Base-by-base conservation (phyloP, 1,284 basidiomycete genomes). In the Waitea zeae region DNA sequence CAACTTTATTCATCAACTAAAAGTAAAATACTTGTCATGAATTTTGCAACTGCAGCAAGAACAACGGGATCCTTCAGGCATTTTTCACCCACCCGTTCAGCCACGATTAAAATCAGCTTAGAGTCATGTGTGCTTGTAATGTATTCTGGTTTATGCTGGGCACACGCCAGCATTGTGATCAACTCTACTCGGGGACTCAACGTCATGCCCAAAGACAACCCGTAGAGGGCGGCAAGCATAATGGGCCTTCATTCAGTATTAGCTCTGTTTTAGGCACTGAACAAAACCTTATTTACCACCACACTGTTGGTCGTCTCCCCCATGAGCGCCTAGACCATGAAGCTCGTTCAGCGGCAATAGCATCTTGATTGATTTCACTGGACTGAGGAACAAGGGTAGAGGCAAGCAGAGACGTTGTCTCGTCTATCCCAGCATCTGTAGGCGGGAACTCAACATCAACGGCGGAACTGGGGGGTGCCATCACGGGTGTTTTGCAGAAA, bases 61-160 rank as follows among this genome's bases (percentile, higher is more conserved):
- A 88, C 78, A 4, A 64, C 61, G 0, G 81, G 76, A 47, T 87
- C 80, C 14, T 67, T 58, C 17, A 73, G 67, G 47, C 84, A 90
- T 32, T 47, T 40, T 17, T 41, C 33, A 12, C 2, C 41, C 39
- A 15, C 40, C 43, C 41, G 30, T 7, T 26, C n/a, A n/a, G 24
- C 24, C 24, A 26, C n/a, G 7, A 28, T 26, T 30, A 22, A 13
- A 15, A 9, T 13, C 33, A 26, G 20, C 26, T 5, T 13, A n/a
- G 18, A 34, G 17, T 26, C 9, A 7, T 26, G 24, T 26, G 9
- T 7, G 9, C 42, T 31, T 7, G 30, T 17, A 19, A 58, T 54
- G 30, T 64, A 61, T 37, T 70, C 69, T 12, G 70, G 67, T 40
- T 57, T 68, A 5, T 47, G 43, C 3, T 41, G 46, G 15, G 46